These are phyloP conservation scores for Tetramitus jugosus DNA, from an alignment of 208 protist genomes.

Conservation along the genomic window DNA sequence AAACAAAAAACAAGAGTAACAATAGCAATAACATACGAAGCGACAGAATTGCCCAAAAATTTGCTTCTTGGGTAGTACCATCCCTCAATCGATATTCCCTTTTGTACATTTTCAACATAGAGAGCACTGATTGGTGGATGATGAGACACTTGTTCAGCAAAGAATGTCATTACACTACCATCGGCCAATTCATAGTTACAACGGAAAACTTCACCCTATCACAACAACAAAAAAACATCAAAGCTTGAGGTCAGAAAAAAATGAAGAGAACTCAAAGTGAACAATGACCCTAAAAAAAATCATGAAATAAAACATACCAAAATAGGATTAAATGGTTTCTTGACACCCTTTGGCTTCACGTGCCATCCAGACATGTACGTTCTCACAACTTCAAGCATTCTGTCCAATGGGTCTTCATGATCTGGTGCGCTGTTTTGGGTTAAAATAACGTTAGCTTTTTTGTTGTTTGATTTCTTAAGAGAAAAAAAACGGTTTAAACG, in stretches of 20 bases:
- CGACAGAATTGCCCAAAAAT: conserved; percentile 55
- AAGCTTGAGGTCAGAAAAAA: conserved; percentile 16
- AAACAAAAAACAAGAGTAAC: too few relatives aligned
- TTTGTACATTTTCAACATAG: conserved; percentile 49
- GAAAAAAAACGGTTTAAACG: neutral
- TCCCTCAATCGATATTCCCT: conserved; percentile 45
- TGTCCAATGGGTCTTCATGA: conserved; percentile 39
- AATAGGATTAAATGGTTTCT: conserved; percentile 22
- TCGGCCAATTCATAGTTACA: conserved; percentile 39
- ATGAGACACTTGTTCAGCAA: conserved; percentile 65
- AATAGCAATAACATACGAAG: neutral
- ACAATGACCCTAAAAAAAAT: conserved; percentile 6
- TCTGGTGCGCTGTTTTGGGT: conserved; percentile 27
- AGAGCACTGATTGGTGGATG: conserved; percentile 70
- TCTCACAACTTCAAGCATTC: conserved; percentile 45
- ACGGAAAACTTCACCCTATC: conserved; percentile 71
- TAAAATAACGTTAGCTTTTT: neutral
- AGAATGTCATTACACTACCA: conserved; percentile 30
- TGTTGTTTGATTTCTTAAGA: conserved; percentile 13
- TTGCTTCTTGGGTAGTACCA: conserved; percentile 43
- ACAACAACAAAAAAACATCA: too few relatives aligned
- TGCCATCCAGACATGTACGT: conserved; percentile 72
- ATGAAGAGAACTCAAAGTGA: conserved; percentile 27
- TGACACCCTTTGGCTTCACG: conserved; percentile 43
- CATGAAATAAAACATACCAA: too few relatives aligned